Conservation (phyloP, 2,329 filamentous ascomycete species). For the Oidium heveae region DNA sequence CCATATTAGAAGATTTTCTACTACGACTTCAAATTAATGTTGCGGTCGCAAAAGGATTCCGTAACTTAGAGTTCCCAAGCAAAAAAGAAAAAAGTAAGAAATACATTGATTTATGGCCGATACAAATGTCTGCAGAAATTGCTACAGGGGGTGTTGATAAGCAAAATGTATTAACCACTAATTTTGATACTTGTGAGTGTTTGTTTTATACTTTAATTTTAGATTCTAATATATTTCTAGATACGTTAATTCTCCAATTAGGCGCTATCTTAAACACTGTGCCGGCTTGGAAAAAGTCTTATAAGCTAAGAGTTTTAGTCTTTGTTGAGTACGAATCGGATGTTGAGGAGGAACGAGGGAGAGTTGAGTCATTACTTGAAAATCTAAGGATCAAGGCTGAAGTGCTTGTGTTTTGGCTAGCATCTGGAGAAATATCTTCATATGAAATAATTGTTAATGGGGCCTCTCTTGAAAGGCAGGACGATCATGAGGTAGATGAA, state of each 20-base stretch:
- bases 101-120: conserved; percentile 75
- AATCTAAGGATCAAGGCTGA: conserved; percentile 63
- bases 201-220: not conserved
- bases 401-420: conserved; percentile 59
- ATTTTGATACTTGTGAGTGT: conserved; percentile 63
- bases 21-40: conserved; percentile 61
- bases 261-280: conserved; percentile 69
- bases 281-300: conserved; percentile 51
- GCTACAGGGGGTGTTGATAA: conserved; percentile 36
- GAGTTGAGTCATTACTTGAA: conserved; percentile 49
- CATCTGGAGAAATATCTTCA: conserved; percentile 42
- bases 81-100: conserved; percentile 34
- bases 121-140: conserved; percentile 77
- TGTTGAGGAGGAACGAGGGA: conserved; percentile 48
- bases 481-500: conserved; percentile 34
- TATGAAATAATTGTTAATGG: conserved; percentile 66
- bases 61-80: conserved; percentile 46
- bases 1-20: conserved; percentile 59
- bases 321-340: conserved; percentile 80
- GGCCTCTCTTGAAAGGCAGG: conserved; percentile 25
- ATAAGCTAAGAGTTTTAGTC: conserved; percentile 50
- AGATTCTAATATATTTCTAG: conserved; percentile 14
- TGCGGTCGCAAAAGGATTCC: conserved; percentile 61
- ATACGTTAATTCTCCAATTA: conserved; percentile 61
- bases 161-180: conserved; percentile 50